Base-by-base conservation (phyloP, 1,284 basidiomycete genomes). In the Leccinum griseonigrum region DNA sequence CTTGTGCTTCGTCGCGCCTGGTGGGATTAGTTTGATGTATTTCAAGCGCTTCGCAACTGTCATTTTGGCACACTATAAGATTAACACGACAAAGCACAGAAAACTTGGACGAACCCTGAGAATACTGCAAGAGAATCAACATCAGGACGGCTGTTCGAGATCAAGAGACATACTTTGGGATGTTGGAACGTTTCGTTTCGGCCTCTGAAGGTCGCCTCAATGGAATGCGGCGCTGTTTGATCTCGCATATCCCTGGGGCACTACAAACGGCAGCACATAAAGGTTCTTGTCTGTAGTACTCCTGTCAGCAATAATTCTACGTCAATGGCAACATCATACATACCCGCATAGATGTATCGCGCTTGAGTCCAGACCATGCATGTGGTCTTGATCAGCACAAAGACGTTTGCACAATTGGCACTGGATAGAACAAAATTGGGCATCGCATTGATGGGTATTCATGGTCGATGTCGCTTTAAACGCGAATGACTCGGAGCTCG, bases 261-360 rank as follows among this genome's bases (percentile, higher is more conserved):
- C 73, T 64, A 64, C 86, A 87, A 1, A 71, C 43, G 0, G 73
- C 70, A 8, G 66, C 61, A 67, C 86, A 87, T 14, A 75, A 59
- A 68, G 87, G 85, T 9, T 78, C 74, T 75, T 85, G 77, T 1
- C 83, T 84, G 64, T 26, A n/a, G 2, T 64, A 60, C 26, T 14
- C 38, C 2, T 10, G 51, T 65, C 14, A 64, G 40, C 7, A 40
- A 48, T 11, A 36, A n/a, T 9, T 4, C 57, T 8, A 52, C 3
- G 1, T 26, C 29, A 2, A 2, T 7, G 2, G 16, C 3, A 32
- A 59, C n/a, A 6, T 26, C 8, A n/a, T 10, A 77, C 82, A 36
- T 50, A 86, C 84, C 84, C 85, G 76, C 85, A 87, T 18, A 87
- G 76, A 73, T 87, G 85, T n/a, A 79, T 63, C 0, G 77, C 75